phyloP scores from a whole-genome alignment of 140 eudicot genomes.

The Erigeron philadelphicus region DNA sequence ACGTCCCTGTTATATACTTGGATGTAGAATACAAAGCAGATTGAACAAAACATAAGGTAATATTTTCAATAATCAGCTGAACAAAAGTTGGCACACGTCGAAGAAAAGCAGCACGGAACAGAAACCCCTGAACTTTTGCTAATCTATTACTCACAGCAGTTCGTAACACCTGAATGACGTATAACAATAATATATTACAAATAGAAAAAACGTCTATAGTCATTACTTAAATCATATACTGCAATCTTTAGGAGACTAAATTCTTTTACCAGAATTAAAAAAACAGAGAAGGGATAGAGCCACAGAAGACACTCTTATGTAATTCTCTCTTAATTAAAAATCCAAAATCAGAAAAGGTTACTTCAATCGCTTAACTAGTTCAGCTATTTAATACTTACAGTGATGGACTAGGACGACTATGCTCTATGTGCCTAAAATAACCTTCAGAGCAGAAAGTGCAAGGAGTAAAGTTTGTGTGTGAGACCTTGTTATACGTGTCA shows the following conservation, averaged over 20 bases:
- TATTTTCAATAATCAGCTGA: slow-evolving; percentile 83
- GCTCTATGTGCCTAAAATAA: slow-evolving; percentile 4
- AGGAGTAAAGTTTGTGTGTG: not conserved
- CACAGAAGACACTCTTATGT: not conserved
- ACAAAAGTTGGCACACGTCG: slow-evolving; percentile 90
- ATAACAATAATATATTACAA: slow-evolving; percentile 5
- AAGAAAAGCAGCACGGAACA: slow-evolving; percentile 96
- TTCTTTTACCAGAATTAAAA: not conserved
- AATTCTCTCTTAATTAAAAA: not conserved
- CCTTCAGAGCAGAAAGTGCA: not conserved
- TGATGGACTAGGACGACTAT: not conserved
- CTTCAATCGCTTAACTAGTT: slow-evolving; percentile 5
- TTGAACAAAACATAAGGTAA: slow-evolving; percentile 73
- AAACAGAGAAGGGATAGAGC: not conserved
- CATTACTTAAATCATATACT: slow-evolving; percentile 5
- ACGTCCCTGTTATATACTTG: slow-evolving; percentile 91
- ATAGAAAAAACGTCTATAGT: not conserved
- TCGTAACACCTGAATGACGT: slow-evolving; percentile 66
- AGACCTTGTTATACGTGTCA: not conserved
- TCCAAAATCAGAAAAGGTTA: not conserved
- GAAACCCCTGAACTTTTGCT: slow-evolving; percentile 97
- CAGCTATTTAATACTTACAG: not conserved
- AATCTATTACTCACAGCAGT: slow-evolving; percentile 97
- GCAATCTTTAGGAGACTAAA: not conserved
- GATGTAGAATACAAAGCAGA: slow-evolving; percentile 90